A percentile compares a stretch with the other conserved stretches of the same genome.
Conservation (phyloP, 768 basidiomycete genomes). For the Lentinula edodes region DNA sequence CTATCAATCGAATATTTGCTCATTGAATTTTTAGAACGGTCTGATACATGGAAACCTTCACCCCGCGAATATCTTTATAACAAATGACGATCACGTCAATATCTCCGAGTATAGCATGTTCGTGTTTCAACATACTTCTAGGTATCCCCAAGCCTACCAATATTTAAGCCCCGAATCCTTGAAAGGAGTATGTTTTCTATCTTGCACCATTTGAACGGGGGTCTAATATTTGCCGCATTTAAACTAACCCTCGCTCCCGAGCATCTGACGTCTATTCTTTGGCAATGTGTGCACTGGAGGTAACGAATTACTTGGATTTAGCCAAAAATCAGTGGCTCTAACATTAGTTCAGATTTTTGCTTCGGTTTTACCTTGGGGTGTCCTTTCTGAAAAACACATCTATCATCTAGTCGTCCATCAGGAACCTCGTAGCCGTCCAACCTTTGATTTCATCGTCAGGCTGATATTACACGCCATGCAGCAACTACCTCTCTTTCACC, state of each 20-base stretch:
- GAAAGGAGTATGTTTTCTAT: constrained; percentile 19
- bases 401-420: constrained; percentile 20
- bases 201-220: not conserved
- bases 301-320: constrained; percentile 4
- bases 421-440: constrained; percentile 18
- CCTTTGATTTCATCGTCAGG: constrained; percentile 17
- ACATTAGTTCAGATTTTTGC: constrained; percentile 17
- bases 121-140: constrained; percentile 13
- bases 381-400: constrained; percentile 19
- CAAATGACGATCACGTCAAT: constrained; percentile 11
- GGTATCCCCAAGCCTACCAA: constrained; percentile 14
- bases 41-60: constrained; percentile 20
- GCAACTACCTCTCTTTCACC: not conserved
- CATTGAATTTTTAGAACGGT: constrained; percentile 9
- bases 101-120: constrained; percentile 20
- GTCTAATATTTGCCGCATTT: not conserved
- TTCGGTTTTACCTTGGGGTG: constrained; percentile 18
- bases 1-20: not conserved
- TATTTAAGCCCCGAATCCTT: constrained; percentile 23
- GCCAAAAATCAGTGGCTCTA: not conserved
- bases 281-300: constrained; percentile 21
- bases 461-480: not conserved
- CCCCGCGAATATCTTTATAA: constrained; percentile 18
- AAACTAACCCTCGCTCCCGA: constrained; percentile 14
- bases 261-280: constrained; percentile 23